phyloP scores from a whole-genome alignment of 2,329 filamentous ascomycete genomes.

The Trichophyton equinum region DNA sequence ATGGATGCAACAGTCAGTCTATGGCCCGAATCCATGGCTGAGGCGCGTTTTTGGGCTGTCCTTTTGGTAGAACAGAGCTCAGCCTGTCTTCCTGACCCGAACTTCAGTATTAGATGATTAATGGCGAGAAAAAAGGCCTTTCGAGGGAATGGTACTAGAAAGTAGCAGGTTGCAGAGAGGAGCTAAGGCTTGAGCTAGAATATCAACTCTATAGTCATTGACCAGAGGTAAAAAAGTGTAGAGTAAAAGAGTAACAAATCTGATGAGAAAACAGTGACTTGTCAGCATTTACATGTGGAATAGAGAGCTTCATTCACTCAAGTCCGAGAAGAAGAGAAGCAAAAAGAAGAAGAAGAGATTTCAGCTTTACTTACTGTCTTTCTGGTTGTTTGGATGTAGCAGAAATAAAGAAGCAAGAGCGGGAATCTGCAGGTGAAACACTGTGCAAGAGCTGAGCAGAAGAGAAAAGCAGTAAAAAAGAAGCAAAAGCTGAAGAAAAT shows the following conservation, averaged over 20 bases:
- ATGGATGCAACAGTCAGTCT: conserved; percentile 22
- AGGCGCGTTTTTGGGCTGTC: not conserved
- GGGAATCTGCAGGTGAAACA: not conserved
- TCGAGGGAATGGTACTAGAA: not conserved
- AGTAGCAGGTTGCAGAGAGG: not conserved
- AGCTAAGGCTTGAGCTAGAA: not conserved
- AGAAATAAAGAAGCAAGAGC: not conserved
- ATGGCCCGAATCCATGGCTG: conserved; percentile 11
- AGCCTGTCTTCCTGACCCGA: not conserved
- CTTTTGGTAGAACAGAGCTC: not conserved
- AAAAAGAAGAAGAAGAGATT: not conserved
- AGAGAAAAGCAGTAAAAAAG: not conserved
- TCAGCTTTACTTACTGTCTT: not conserved
- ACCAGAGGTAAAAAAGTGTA: not conserved
- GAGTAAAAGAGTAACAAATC: not conserved
- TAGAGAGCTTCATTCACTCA: not conserved
- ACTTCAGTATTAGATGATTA: not conserved
- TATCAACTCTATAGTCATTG: not conserved
- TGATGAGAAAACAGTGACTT: not conserved
- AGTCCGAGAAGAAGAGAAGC: not conserved
- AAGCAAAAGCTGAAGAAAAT: not conserved
- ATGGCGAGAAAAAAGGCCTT: not conserved
- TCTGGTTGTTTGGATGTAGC: not conserved
- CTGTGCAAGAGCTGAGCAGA: not conserved
- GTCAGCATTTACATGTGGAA: not conserved